Conservation (phyloP, 2,329 filamentous ascomycete genomes). For the Whalleya microplaca region DNA sequence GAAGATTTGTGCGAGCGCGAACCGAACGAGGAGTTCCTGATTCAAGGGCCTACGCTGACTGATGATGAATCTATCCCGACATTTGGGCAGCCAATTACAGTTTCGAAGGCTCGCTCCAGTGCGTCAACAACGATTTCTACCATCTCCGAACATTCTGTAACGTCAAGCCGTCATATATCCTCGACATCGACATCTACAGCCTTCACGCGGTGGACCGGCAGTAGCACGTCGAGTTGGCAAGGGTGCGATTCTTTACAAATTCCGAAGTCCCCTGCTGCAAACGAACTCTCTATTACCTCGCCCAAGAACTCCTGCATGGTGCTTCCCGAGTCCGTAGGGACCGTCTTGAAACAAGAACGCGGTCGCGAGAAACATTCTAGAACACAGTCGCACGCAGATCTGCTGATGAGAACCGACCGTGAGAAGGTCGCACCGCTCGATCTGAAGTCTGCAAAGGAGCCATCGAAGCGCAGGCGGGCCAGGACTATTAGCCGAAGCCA, state of each 20-base stretch:
- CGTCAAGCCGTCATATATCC: constrained; percentile 57
- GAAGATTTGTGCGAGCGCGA: constrained; percentile 36
- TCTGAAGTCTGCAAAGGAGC: constrained; percentile 20
- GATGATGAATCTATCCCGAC: constrained; percentile 42
- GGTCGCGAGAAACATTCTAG: constrained; percentile 33
- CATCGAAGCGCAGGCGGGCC: constrained; percentile 35
- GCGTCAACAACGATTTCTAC: constrained; percentile 58
- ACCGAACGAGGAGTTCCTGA: constrained; percentile 37
- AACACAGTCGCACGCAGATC: constrained; percentile 36
- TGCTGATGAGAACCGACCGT: constrained; percentile 25
- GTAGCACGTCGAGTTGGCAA: constrained; percentile 46
- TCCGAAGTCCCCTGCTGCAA: constrained; percentile 6
- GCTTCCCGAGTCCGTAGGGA: constrained; percentile 14
- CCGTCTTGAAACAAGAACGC: constrained; percentile 13
- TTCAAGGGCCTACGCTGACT: constrained; percentile 14
- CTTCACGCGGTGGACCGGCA: constrained; percentile 57
- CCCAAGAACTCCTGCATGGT: constrained; percentile 5
- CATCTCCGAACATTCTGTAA: constrained; percentile 48
- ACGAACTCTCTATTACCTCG: constrained; percentile 16
- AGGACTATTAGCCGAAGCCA: constrained; percentile 39
- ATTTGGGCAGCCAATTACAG: constrained; percentile 39
- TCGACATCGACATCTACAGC: constrained; percentile 57
- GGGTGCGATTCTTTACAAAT: constrained; percentile 19
- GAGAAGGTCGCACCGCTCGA: constrained; percentile 17
- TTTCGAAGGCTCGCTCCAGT: constrained; percentile 51